Evolutionary conservation across 2,329 filamentous ascomycete genomes (phyloP).

Genomic region (Verticillium albo-atrum): DNA sequence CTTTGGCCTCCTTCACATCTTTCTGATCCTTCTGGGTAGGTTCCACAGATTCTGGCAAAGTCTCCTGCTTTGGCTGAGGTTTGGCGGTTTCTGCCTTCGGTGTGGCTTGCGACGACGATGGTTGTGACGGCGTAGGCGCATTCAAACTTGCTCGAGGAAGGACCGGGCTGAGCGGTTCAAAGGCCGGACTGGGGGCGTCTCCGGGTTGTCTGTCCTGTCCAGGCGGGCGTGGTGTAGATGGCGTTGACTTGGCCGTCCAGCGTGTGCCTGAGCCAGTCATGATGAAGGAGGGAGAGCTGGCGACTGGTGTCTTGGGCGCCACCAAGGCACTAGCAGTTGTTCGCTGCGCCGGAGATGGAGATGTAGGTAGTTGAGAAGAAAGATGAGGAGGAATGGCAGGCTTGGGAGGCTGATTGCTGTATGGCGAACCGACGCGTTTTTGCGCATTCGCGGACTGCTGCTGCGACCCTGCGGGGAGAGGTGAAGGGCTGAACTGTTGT

Average conservation of each 20-base stretch:
- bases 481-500: slow-evolving; percentile 15
- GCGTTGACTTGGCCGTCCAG: slow-evolving; percentile 53
- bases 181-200: slow-evolving; percentile 46
- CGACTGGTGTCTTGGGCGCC: slow-evolving; percentile 28
- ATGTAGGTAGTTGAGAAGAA: slow-evolving; percentile 31
- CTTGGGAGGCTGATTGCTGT: slow-evolving; percentile 25
- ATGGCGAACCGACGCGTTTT: slow-evolving; percentile 23
- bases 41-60: neutral
- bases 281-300: slow-evolving; percentile 18
- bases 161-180: slow-evolving; percentile 56
- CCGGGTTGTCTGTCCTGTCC: slow-evolving; percentile 6
- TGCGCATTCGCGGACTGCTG: slow-evolving; percentile 16
- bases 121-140: slow-evolving; percentile 20
- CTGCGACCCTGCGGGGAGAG: slow-evolving; percentile 16
- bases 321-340: slow-evolving; percentile 22
- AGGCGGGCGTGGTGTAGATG: slow-evolving; percentile 48
- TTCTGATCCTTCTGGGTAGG: neutral
- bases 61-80: neutral
- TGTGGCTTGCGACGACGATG: slow-evolving; percentile 25
- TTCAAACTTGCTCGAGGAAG: slow-evolving; percentile 31
- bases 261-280: slow-evolving; percentile 45
- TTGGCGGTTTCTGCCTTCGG: slow-evolving; percentile 21
- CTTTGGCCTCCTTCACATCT: slow-evolving; percentile 15
- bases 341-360: slow-evolving; percentile 25
- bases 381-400: slow-evolving; percentile 37